Base-by-base conservation (phyloP, 2,329 filamentous ascomycete species). In the Talaromyces sp. region DNA sequence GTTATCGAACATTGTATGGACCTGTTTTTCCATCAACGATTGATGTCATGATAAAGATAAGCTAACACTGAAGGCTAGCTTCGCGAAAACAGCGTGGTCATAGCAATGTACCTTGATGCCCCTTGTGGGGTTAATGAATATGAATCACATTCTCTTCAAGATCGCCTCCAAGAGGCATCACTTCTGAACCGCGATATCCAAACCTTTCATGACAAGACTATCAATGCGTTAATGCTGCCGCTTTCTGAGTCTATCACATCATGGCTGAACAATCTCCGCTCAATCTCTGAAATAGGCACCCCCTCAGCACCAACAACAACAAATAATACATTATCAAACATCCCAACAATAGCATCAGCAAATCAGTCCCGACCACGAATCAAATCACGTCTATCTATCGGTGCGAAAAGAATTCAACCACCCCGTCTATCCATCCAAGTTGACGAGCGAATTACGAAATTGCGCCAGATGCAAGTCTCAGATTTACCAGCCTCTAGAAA, bases 21-120 rank as follows among this genome's bases (percentile, higher is more conserved):
- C 14, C 11, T 47, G 35, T 19, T 2, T 7, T n/a, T 24, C 39
- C 13, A 37, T 37, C 7, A 37, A 3, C 19, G 8, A 24, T 59
- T 14, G 7, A 19, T 37, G 33, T 3, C n/a, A 2, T n/a, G 14
- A 19, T 59, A 33, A 31, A 43, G 22, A 59, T 37, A 16, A 24
- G 35, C 76, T 63, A 24, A 63, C 41, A 19, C 24, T 27, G 13
- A 35, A 50, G n/a, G 19, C 56, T 60, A 80, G 78, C 72, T 71
- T 63, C 76, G 74, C 35, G 74, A 78, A 57, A 72, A 71, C 11
- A 68, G 77, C 22, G 71, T 73, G 37, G 69, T 79, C n/a, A 74
- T 78, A 59, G 69, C 73, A 1, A 68, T 79, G n/a, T 80, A 77
- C 52, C 70, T 79, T 7, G 73, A 78, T 19, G 73, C 74, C 3